Evolutionary conservation across 1,139 yeast genomes (phyloP), one percentile per base, ranked within the genome.

Genomic region (Geotrichum fermentans): DNA sequence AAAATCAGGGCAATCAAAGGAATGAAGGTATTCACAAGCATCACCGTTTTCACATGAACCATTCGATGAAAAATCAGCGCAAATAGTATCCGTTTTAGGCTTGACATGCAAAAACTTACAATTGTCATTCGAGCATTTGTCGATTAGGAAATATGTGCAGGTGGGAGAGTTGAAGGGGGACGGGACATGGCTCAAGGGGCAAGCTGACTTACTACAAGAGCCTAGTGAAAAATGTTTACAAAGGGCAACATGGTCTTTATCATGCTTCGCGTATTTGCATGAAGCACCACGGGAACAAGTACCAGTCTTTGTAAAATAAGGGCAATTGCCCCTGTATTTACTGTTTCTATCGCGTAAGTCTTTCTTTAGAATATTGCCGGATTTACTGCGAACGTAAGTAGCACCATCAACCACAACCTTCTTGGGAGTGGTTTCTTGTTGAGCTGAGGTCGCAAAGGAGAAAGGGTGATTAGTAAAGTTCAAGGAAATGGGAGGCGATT

Each of bases 31-130:
- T 4, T 74, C 72, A 62, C 95, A 85, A 34, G 62, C 58, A 20
- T 65, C 61, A 0, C 95, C 95, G 34, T 77, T 63, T 26, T 70
- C 75, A 64, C 95, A 85, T 67, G 77, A 83, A 1, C 92, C 90
- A 7, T 77, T 77, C 32, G 80, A 60, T 1, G 90, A 75, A 69
- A 86, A 86, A 29, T 77, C 80, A 28, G 86, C 71, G 59, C 95
- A 85, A 0, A 79, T 69, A 63, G 73, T 68, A 4, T 79, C 70
- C 30, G 71, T 73, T 11, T 69, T 63, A 21, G 73, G 66, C 48
- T 74, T 62, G 60, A 69, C 71, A 61, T 82, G 95, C 24, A 76
- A 70, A 60, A 71, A 86, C 30, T 66, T 66, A 61, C 95, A 86
- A 28, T 71, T 64, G 2, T 65, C 58, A 53, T 82, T 82, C 13